Conservation (phyloP, 257 asterid species). For the Misopates orontium region DNA sequence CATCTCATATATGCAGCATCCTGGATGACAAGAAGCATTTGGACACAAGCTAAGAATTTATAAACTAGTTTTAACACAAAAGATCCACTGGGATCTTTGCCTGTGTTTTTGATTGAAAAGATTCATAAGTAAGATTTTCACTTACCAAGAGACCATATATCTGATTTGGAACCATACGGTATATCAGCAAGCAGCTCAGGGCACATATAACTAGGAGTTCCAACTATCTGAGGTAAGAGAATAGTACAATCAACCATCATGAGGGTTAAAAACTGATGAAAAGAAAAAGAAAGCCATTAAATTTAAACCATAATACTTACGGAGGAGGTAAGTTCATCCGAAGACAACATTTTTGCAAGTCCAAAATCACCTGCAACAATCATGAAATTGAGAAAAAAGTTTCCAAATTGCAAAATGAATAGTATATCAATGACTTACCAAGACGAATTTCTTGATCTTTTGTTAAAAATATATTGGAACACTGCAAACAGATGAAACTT, state of each 20-base stretch:
- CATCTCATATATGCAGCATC: conserved; percentile 95
- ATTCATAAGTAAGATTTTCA: conserved; percentile 13
- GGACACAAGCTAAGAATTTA: conserved; percentile 7
- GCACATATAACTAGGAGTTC: conserved; percentile 97
- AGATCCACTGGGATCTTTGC: conserved; percentile 1
- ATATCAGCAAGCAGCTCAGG: conserved; percentile 97
- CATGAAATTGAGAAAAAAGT: conserved; percentile 31
- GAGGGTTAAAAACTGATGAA: conserved; percentile 18
- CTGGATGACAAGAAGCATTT: conserved; percentile 43
- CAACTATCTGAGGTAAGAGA: conserved; percentile 65
- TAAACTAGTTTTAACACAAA: conserved; percentile 16
- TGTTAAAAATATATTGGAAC: conserved; percentile 86
- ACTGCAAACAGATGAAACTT: conserved; percentile 50
- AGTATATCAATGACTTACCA: conserved; percentile 46
- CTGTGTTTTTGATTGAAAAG: conserved; percentile 5
- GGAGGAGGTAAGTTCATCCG: conserved; percentile 93
- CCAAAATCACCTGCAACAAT: conserved; percentile 83
- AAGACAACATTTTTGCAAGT: conserved; percentile 82
- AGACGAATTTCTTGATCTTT: conserved; percentile 88
- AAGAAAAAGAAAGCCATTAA: conserved; percentile 11
- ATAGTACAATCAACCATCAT: conserved; percentile 24
- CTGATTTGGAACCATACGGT: conserved; percentile 93
- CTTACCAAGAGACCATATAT: conserved; percentile 94
- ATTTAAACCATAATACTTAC: conserved; percentile 45
- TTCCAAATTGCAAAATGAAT: conserved; percentile 16